A percentile compares a stretch with the other conserved stretches of the same genome.
Evolutionary conservation across 208 protist species (phyloP).

Genomic region (Acanthamoeba lenticulata): DNA sequence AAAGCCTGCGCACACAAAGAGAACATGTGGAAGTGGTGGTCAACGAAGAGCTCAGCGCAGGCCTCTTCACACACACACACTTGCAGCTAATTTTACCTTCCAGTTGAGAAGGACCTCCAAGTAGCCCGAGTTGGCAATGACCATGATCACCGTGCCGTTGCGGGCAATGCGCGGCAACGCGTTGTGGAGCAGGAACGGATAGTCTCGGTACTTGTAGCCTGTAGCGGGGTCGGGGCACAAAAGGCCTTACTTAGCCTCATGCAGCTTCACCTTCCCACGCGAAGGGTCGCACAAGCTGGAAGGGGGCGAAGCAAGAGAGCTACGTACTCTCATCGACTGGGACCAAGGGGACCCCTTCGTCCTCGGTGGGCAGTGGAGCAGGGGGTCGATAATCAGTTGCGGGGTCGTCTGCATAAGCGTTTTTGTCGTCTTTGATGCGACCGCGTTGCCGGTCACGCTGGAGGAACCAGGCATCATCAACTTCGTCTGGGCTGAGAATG

Average conservation of each 20-base stretch:
- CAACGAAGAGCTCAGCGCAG: too few relatives aligned
- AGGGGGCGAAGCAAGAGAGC: neutral
- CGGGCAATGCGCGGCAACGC: neutral
- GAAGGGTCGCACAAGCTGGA: neutral
- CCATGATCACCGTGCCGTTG: conserved; percentile 4
- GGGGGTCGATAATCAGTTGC: neutral
- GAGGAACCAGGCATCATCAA: neutral
- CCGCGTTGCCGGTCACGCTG: neutral
- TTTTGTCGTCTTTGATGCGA: neutral
- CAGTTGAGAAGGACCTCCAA: conserved; percentile 16
- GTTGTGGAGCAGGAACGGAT: neutral
- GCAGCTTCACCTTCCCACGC: neutral
- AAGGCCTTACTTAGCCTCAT: neutral
- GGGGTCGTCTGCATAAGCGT: neutral
- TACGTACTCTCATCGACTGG: neutral
- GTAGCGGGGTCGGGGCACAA: neutral
- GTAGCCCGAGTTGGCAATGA: conserved; percentile 16
- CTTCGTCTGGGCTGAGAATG: neutral
- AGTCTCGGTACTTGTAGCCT: conserved; percentile 20
- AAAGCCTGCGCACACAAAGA: neutral
- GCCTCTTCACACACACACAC: too few relatives aligned
- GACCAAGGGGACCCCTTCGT: neutral
- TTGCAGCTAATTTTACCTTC: neutral
- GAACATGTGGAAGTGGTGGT: neutral
- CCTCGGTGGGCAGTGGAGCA: neutral